Evolutionary conservation across 257 asterid genomes (phyloP).

Genomic region (Datura wrightii): DNA sequence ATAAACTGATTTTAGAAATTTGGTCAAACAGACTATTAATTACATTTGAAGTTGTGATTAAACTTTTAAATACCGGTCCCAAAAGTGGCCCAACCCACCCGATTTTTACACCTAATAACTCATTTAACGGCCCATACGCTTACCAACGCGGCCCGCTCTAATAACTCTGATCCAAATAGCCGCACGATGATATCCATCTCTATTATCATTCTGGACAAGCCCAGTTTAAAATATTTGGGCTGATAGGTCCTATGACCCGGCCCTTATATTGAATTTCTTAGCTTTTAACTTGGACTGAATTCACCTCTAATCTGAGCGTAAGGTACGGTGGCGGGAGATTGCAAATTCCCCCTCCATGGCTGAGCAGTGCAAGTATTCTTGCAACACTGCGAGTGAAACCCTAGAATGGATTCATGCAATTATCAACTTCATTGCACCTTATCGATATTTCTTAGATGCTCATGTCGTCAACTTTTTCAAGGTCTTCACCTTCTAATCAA

Average conservation of each 20-base stretch:
- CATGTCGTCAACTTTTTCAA: constrained; percentile 85
- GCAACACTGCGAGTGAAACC: constrained; percentile 67
- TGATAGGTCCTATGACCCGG: background rate
- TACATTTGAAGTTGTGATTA: background rate
- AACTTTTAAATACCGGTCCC: background rate
- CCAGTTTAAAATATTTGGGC: background rate
- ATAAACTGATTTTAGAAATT: too few species aligned
- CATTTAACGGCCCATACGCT: background rate
- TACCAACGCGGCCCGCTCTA: background rate
- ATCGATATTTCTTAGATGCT: constrained; percentile 69
- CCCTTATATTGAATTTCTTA: background rate
- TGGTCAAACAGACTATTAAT: background rate
- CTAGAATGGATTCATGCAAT: constrained; percentile 81
- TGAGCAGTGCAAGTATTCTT: constrained; percentile 47
- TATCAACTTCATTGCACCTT: constrained; percentile 62
- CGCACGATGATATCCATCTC: background rate
- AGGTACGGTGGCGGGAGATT: constrained; percentile 9
- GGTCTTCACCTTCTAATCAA: constrained; percentile 36
- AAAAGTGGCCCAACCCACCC: background rate
- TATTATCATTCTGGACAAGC: background rate
- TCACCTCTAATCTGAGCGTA: background rate
- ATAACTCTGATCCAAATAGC: background rate
- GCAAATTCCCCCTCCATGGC: constrained; percentile 27
- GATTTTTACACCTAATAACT: background rate
- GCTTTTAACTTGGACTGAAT: background rate